These are phyloP conservation scores for Acanthamoeba royreba DNA, from an alignment of 208 protist genomes.

Conservation along the genomic window DNA sequence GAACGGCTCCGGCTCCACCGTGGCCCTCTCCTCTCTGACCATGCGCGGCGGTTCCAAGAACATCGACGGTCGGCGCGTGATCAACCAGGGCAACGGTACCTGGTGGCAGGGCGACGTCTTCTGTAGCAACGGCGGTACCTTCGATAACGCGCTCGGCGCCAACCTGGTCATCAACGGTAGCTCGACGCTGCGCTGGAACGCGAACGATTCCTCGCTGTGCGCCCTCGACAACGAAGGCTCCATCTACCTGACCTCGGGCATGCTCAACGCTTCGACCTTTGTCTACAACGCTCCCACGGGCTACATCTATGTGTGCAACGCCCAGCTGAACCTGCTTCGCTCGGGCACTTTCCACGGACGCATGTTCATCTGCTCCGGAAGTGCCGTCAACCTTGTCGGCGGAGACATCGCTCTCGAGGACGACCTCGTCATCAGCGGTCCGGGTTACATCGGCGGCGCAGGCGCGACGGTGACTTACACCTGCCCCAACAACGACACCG, in stretches of 20 bases:
- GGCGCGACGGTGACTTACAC: neutral
- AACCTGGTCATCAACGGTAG: neutral
- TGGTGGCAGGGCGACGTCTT: slow-evolving; percentile 7
- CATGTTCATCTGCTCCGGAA: neutral
- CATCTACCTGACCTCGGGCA: neutral
- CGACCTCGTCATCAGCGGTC: neutral
- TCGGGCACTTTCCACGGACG: neutral
- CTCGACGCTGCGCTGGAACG: neutral
- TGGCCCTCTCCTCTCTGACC: neutral
- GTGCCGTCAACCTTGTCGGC: neutral
- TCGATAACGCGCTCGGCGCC: neutral
- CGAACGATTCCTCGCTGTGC: slow-evolving; percentile 12
- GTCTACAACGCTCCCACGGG: neutral
- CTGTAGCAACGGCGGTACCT: neutral
- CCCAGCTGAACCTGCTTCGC: neutral
- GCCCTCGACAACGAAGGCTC: neutral
- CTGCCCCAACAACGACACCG: slow-evolving; percentile 36
- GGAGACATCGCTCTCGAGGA: neutral
- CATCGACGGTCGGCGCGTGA: neutral
- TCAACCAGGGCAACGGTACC: slow-evolving; percentile 5
- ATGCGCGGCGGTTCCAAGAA: slow-evolving; percentile 11
- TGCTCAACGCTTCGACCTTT: neutral
- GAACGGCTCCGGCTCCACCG: neutral
- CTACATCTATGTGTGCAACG: slow-evolving; percentile 46
- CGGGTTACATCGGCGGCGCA: neutral